Base-by-base conservation (phyloP, 257 asterid genomes). In the Jasminum sambac region DNA sequence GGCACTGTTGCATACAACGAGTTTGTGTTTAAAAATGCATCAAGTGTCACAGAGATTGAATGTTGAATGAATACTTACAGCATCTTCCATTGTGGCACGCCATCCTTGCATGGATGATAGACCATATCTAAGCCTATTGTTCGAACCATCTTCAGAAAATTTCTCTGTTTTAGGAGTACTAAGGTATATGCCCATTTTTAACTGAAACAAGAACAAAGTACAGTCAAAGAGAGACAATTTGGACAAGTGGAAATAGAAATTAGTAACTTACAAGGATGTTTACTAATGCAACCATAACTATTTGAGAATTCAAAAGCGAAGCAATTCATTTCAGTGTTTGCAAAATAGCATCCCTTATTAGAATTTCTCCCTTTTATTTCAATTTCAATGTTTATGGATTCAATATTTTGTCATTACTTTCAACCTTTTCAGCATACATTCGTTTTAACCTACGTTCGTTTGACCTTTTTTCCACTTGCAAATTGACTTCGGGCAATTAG, bases 51-150 rank as follows among this genome's bases (percentile, higher is more conserved):
- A 55, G 1, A 3, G 34, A 23, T 8, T 12, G 8, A 21, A 55
- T 19, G 9, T 19, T 9, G 62, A 55, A 12, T 55, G 64, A 66
- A 16, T 67, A 76, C 85, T 80, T 63, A 84, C 88, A 37, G 85
- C 88, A 84, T 84, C 88, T 81, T 84, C 88, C 88, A 84, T 84
- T 42, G 88, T 70, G 43, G 88, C 83, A 66, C 85, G 88, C 88
- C 88, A 84, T 64, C 88, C 88, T 73, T 84, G 88, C 88, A 84
- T 84, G 14, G 85, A 80, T 58, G 88, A 84, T 67, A 78, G 70
- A 14, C 88, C 88, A 69, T 73, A 84, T 26, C 78, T 66, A 64
- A 84, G 77, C 77, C 75, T 78, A 37, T 25, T 68, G 63, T 78
- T 81, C 79, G 48, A 80, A 23, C 84, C 88, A 64, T 84, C 85